Conservation (phyloP, 1,139 yeast species). For the Casaregolazyma lundiana region DNA sequence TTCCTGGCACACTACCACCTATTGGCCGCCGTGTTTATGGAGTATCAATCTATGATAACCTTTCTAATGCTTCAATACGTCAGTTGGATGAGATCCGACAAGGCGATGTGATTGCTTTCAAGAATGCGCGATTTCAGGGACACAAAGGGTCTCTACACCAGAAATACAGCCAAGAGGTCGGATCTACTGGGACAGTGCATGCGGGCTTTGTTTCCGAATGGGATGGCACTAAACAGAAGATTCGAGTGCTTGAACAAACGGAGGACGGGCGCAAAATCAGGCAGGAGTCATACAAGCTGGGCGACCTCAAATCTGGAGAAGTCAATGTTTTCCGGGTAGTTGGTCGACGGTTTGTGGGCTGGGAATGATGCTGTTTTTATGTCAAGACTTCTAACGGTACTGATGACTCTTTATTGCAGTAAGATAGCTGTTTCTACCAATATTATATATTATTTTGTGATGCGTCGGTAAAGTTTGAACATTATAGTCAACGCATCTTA, state of each 20-base stretch:
- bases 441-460: no score
- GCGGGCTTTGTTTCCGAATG: constrained; percentile 56
- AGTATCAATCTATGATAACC: constrained; percentile 59
- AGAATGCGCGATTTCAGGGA: constrained; percentile 67
- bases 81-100: constrained; percentile 63
- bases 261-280: constrained; percentile 40
- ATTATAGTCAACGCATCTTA: no score
- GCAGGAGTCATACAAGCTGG: constrained; percentile 59
- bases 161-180: constrained; percentile 45
- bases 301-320: constrained; percentile 74
- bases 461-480: no score
- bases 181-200: constrained; percentile 35
- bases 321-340: constrained; percentile 72
- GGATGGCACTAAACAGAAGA: constrained; percentile 70
- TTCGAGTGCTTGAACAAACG: constrained; percentile 60
- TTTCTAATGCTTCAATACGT: constrained; percentile 53
- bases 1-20: constrained; percentile 47
- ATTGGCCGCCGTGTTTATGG: constrained; percentile 72
- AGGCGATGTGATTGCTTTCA: constrained; percentile 78
- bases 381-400: no score
- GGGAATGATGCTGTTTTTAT: no score
- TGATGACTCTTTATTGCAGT: no score
- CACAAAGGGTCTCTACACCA: constrained; percentile 55
- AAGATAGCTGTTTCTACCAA: no score
- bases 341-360: constrained; percentile 57